These are phyloP conservation scores for Pseudomonodictys pantanalensis DNA, from an alignment of 495 filamentous ascomycete genomes.

Conservation along the genomic window DNA sequence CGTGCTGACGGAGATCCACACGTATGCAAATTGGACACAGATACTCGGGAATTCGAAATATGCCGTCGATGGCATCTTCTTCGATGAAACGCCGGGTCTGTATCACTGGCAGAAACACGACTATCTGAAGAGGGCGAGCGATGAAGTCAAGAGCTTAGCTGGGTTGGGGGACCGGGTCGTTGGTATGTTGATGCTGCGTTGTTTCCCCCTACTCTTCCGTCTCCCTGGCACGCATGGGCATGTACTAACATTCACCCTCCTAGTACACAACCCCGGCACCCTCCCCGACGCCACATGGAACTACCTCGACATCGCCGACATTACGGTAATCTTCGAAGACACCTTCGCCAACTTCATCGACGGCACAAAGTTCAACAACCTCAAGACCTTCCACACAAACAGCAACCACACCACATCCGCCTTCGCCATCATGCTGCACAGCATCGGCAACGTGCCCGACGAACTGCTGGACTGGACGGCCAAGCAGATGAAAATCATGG, in stretches of 20 bases:
- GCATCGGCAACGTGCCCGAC: conserved; percentile 12
- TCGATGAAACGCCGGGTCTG: conserved; percentile 31
- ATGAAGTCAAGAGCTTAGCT: conserved; percentile 30
- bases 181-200: conserved; percentile 5
- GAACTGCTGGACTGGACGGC: conserved; percentile 23
- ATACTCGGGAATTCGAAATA: background rate
- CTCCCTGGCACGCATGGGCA: background rate
- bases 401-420: background rate
- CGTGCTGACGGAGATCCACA: conserved; percentile 19
- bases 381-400: conserved; percentile 3
- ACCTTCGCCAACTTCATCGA: conserved; percentile 18
- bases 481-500: conserved; percentile 17
- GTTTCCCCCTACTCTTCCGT: background rate
- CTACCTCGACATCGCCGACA: conserved; percentile 27
- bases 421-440: conserved; percentile 24
- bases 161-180: conserved; percentile 15
- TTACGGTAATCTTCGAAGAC: conserved; percentile 29
- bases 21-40: conserved; percentile 17
- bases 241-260: background rate
- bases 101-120: conserved; percentile 33
- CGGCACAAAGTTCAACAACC: conserved; percentile 1
- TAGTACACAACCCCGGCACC: conserved; percentile 26
- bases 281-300: conserved; percentile 20
- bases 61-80: conserved; percentile 28
- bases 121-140: conserved; percentile 37